phyloP scores from a whole-genome alignment of 2,329 filamentous ascomycete species.

The Epichloe typhina region DNA sequence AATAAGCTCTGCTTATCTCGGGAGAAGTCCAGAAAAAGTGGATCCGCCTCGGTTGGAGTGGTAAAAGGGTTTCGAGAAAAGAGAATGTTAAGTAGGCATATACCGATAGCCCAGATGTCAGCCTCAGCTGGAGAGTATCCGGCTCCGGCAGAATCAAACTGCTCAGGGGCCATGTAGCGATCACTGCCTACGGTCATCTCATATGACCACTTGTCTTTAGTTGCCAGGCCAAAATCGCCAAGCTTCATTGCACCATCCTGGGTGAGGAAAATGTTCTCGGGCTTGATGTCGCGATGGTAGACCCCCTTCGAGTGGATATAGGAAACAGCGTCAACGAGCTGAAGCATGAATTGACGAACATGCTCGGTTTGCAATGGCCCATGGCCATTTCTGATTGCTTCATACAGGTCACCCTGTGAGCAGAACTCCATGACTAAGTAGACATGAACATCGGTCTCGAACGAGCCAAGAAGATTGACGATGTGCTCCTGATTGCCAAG shows the following conservation, averaged over 20 bases:
- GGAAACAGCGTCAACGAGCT: slow-evolving; percentile 78
- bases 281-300: slow-evolving; percentile 97
- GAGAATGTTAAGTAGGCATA: slow-evolving; percentile 89
- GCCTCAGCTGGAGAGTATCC: slow-evolving; percentile 90
- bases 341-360: slow-evolving; percentile 92
- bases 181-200: slow-evolving; percentile 94
- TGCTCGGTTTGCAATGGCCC: slow-evolving; percentile 92
- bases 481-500: slow-evolving; percentile 78
- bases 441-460: slow-evolving; percentile 80
- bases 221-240: slow-evolving; percentile 90
- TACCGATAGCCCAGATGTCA: slow-evolving; percentile 93
- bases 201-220: slow-evolving; percentile 76
- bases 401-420: slow-evolving; percentile 88
- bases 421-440: slow-evolving; percentile 95
- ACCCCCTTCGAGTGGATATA: slow-evolving; percentile 85
- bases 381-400: slow-evolving; percentile 80
- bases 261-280: slow-evolving; percentile 94
- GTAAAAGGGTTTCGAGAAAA: slow-evolving; percentile 97
- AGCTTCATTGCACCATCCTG: slow-evolving; percentile 85
- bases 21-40: slow-evolving; percentile 84
- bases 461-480: slow-evolving; percentile 81
- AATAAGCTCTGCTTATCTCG: slow-evolving; percentile 92
- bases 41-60: slow-evolving; percentile 77
- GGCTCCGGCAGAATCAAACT: slow-evolving; percentile 76
- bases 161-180: slow-evolving; percentile 97